phyloP scores from a whole-genome alignment of 257 asterid species.

The Scutellaria baicalensis region DNA sequence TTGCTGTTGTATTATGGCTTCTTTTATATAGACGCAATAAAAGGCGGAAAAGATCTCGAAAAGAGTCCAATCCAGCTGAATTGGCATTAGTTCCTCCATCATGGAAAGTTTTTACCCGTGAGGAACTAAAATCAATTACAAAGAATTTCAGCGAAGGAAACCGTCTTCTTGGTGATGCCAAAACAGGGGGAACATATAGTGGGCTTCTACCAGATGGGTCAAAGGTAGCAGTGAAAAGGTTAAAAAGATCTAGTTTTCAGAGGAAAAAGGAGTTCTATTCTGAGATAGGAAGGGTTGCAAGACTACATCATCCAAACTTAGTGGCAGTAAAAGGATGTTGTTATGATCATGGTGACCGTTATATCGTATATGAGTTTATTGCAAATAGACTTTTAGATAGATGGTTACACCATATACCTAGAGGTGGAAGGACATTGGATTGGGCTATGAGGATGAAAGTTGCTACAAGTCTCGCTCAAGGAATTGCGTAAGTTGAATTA shows the following conservation, averaged over 20 bases:
- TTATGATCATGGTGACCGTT: constrained; percentile 90
- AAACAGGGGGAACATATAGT: constrained; percentile 92
- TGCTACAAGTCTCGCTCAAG: constrained; percentile 94
- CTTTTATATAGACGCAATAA: constrained; percentile 65
- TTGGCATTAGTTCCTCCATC: constrained; percentile 86
- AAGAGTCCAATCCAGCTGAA: constrained; percentile 62
- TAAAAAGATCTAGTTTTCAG: constrained; percentile 90
- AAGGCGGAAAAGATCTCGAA: constrained; percentile 76
- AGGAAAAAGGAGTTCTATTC: constrained; percentile 94
- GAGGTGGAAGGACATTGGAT: constrained; percentile 94
- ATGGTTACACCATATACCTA: constrained; percentile 90
- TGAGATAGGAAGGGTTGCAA: constrained; percentile 92
- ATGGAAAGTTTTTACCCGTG: constrained; percentile 85
- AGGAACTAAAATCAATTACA: constrained; percentile 82
- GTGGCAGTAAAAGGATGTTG: constrained; percentile 95
- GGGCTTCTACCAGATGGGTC: constrained; percentile 91
- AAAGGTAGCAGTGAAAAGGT: constrained; percentile 84
- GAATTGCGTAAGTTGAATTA: constrained; percentile 73
- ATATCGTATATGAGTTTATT: constrained; percentile 81
- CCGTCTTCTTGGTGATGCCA: constrained; percentile 93
- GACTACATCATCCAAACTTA: constrained; percentile 84
- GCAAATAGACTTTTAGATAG: constrained; percentile 87
- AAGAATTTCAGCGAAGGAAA: constrained; percentile 94
- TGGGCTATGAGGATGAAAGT: constrained; percentile 92
- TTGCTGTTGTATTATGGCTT: constrained; percentile 84